Conservation (phyloP, 495 filamentous ascomycete species). For the Platismatia glauca region DNA sequence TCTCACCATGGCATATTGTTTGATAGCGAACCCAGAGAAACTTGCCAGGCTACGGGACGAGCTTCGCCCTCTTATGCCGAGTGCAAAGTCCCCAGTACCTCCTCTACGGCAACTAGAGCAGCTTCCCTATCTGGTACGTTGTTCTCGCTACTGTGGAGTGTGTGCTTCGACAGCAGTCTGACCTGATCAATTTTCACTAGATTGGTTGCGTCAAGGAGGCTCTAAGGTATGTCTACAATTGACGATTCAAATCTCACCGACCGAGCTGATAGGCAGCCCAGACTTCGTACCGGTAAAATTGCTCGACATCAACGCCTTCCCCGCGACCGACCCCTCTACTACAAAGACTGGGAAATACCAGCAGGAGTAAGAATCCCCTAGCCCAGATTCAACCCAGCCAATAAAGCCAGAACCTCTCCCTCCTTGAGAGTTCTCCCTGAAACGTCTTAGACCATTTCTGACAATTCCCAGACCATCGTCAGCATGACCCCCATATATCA, state of each 20-base stretch:
- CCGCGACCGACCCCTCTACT: constrained; percentile 14
- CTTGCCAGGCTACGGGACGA: constrained; percentile 25
- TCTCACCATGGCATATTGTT: constrained; percentile 11
- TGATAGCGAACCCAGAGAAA: constrained; percentile 15
- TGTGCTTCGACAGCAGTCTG: neutral
- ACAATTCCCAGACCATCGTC: constrained; percentile 32
- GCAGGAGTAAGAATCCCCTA: constrained; percentile 20
- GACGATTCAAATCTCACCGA: neutral
- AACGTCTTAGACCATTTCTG: neutral
- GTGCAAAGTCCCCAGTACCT: constrained; percentile 22
- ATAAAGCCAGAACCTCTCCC: neutral
- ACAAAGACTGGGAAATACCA: constrained; percentile 19
- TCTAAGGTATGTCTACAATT: constrained; percentile 4
- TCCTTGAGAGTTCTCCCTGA: too few species aligned
- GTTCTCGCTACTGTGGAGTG: neutral
- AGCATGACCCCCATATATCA: constrained; percentile 33
- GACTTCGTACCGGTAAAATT: constrained; percentile 19
- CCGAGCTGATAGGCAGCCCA: neutral
- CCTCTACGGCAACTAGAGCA: constrained; percentile 39
- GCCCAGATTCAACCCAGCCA: neutral
- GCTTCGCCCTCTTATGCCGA: constrained; percentile 29
- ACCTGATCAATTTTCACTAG: neutral
- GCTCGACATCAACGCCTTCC: constrained; percentile 34
- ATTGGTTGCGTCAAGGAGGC: constrained; percentile 17
- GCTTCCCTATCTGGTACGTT: constrained; percentile 39